Base-by-base conservation (phyloP, 768 basidiomycete species). In the Suillus clintonianus region DNA sequence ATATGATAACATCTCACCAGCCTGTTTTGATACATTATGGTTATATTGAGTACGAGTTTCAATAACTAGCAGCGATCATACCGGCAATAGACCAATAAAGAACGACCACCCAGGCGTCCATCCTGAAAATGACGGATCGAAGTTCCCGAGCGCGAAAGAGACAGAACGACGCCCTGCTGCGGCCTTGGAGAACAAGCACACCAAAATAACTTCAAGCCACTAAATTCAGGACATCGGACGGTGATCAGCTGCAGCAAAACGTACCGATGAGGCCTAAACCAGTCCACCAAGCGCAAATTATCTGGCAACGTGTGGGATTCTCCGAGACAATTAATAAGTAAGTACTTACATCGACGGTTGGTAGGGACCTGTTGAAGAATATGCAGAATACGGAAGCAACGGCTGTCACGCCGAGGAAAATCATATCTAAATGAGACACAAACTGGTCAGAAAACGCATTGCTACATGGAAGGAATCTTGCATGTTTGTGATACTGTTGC, bases 61-160 rank as follows among this genome's bases (percentile, higher is more conserved):
- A 27, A 39, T 10, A 22, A 22, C 8, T 48, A 30, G 3, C 6
- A 51, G 51, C 5, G 10, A 42, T 57, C 27, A 60, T 75, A 86
- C 86, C 48, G 84, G 86, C 27, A 87, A 78, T 24, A 88, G 69
- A 37, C 88, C 88, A 39, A 89, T 85, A 71, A 89, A 89, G 70
- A 89, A 90, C 0, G 86, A 80, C 87, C 87, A 89, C 37, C 86
- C 89, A 14, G 85, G 80, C 2, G 81, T 82, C 88, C 88, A 89
- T 7, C 89, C 89, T 0, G 88, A 85, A n/a, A 77, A 72, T n/a
- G 86, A 83, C 1, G 84, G 77, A 68, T 89, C 83, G 60, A 88
- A 90, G 63, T 84, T 80, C 11, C 82, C 82, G 2, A 89, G 77
- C 1, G 85, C 88, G 68, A 83, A 89, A 1, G 81, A 75, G 1